phyloP scores from a whole-genome alignment of 768 basidiomycete species.

The Mycena olivaceomarginata region DNA sequence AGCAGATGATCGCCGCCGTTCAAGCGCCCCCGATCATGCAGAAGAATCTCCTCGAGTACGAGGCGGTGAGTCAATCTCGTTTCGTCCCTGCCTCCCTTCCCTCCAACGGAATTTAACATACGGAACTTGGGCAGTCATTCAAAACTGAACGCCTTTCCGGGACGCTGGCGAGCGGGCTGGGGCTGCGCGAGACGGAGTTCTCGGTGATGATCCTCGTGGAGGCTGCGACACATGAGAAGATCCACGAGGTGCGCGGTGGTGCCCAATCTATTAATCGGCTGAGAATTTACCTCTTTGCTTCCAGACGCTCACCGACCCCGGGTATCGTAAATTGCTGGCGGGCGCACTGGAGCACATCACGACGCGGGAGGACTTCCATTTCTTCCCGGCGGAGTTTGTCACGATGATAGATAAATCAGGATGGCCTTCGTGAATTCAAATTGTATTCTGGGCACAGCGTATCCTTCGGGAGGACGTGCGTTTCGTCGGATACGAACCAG shows the following conservation, averaged over 20 bases:
- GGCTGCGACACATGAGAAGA: slow-evolving; percentile 14
- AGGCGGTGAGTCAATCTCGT: background rate
- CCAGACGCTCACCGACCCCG: slow-evolving; percentile 2
- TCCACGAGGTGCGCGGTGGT: slow-evolving; percentile 2
- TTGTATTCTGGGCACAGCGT: too few species aligned
- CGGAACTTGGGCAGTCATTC: slow-evolving; percentile 1
- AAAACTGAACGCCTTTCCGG: background rate
- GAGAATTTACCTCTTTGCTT: background rate
- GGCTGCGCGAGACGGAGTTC: slow-evolving; percentile 9
- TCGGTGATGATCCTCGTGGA: slow-evolving; percentile 1
- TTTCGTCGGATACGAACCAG: too few species aligned
- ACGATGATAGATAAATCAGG: background rate
- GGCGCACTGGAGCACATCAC: slow-evolving; percentile 19
- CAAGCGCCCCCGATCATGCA: slow-evolving; percentile 1
- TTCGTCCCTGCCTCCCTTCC: too few species aligned
- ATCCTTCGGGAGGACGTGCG: too few species aligned
- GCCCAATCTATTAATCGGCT: background rate
- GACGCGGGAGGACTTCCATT: slow-evolving; percentile 1
- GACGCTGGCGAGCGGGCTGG: slow-evolving; percentile 16
- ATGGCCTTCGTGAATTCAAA: too few species aligned
- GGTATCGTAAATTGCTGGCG: slow-evolving; percentile 14
- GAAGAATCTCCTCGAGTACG: slow-evolving; percentile 7
- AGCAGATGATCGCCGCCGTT: background rate
- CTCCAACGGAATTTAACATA: background rate
- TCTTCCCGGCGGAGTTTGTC: slow-evolving; percentile 15